Conservation (phyloP, 1,139 yeast species). For the Yamadazyma dendronema region DNA sequence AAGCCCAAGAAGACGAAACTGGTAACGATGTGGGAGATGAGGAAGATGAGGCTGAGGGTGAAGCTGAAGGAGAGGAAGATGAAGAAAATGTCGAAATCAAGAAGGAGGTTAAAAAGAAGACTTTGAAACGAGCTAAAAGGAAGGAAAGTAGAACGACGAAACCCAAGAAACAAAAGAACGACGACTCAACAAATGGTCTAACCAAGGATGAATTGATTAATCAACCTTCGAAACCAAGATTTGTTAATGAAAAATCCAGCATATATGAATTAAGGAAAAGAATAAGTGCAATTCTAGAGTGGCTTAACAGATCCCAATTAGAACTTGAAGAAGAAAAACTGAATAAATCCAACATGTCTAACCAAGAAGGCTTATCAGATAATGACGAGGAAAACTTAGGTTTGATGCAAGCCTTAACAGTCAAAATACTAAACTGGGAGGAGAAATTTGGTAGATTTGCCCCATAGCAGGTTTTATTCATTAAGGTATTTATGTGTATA, state of each 20-base stretch:
- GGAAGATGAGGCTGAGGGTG: conserved; percentile 13
- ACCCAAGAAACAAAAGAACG: conserved; percentile 13
- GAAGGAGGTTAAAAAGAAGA: conserved; percentile 16
- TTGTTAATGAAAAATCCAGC: conserved; percentile 72
- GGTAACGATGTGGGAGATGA: conserved; percentile 11
- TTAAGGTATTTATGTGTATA: not conserved
- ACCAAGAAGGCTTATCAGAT: conserved; percentile 30
- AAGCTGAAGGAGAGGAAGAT: conserved; percentile 18
- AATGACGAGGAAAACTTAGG: conserved; percentile 58
- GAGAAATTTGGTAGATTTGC: conserved; percentile 61
- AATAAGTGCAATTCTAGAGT: conserved; percentile 86
- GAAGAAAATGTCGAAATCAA: conserved; percentile 14
- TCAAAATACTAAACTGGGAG: conserved; percentile 74
- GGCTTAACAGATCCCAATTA: conserved; percentile 78
- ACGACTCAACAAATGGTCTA: conserved; percentile 6
- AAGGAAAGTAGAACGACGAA: conserved; percentile 17
- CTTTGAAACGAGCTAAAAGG: conserved; percentile 14
- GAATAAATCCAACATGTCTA: conserved; percentile 34
- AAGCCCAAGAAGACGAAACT: conserved; percentile 13
- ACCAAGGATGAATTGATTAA: conserved; percentile 45
- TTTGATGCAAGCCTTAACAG: conserved; percentile 69
- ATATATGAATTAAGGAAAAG: conserved; percentile 82
- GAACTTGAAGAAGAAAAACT: conserved; percentile 74
- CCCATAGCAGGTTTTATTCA: conserved; percentile 32
- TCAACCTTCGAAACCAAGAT: conserved; percentile 78